A percentile compares a stretch with the other conserved stretches of the same genome.
Evolutionary conservation across 2,329 filamentous ascomycete genomes (phyloP).

Genomic region (Plectosphaerella sp.): DNA sequence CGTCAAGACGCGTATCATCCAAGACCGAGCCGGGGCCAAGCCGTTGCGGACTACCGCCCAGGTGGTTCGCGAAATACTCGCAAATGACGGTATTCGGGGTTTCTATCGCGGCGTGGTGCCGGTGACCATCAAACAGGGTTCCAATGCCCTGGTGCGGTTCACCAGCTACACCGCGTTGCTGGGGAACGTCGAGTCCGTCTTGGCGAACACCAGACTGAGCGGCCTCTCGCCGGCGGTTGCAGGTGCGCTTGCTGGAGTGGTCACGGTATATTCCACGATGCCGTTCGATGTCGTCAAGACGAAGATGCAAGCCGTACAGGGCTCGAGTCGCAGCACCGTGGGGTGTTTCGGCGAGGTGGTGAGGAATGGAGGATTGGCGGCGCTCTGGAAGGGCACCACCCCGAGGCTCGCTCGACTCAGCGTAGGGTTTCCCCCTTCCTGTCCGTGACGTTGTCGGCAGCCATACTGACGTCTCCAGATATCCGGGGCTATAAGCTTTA

Average conservation of each 20-base stretch:
- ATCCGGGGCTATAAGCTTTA: neutral
- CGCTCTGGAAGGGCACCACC: constrained; percentile 3
- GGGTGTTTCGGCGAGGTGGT: neutral
- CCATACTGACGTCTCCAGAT: neutral
- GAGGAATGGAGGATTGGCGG: neutral
- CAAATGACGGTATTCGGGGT: neutral
- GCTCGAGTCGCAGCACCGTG: neutral
- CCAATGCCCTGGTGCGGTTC: constrained; percentile 17
- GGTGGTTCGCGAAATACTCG: neutral
- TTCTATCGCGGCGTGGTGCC: constrained; percentile 14
- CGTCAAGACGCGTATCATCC: constrained; percentile 19
- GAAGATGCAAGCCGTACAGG: constrained; percentile 11
- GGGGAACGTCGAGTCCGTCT: constrained; percentile 5
- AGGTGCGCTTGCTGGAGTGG: constrained; percentile 12
- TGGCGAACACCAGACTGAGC: constrained; percentile 1
- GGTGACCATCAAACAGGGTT: constrained; percentile 15
- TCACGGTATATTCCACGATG: constrained; percentile 17
- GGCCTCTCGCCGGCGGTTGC: constrained; percentile 9
- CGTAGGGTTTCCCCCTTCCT: neutral
- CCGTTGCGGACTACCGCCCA: constrained; percentile 4
- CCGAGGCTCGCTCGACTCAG: constrained; percentile 1
- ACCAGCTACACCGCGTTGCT: constrained; percentile 15
- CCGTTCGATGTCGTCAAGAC: constrained; percentile 20
- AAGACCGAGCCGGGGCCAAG: constrained; percentile 13
- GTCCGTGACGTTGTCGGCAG: neutral